Evolutionary conservation across 202 grass and related monocot species (phyloP).

Genomic region (Zizania palustris): DNA sequence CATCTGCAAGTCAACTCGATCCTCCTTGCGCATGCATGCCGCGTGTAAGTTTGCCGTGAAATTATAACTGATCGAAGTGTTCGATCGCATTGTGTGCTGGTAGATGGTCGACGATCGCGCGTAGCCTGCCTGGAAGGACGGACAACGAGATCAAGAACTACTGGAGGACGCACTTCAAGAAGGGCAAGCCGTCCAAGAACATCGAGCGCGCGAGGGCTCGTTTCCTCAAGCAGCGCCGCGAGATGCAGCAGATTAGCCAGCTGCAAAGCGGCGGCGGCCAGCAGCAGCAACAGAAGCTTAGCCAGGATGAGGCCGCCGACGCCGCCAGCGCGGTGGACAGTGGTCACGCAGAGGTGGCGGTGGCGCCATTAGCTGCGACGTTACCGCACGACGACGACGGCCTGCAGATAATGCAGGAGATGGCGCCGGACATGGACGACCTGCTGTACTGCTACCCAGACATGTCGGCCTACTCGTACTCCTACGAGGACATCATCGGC

Average conservation of each 20-base stretch:
- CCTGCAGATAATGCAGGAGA: slow-evolving; percentile 9
- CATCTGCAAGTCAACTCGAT: not conserved
- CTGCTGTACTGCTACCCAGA: slow-evolving; percentile 52
- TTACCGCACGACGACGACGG: slow-evolving; percentile 6
- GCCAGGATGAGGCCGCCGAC: slow-evolving; percentile 15
- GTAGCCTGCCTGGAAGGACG: slow-evolving; percentile 82
- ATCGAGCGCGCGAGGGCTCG: slow-evolving; percentile 67
- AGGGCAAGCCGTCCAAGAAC: slow-evolving; percentile 75
- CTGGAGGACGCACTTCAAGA: slow-evolving; percentile 97
- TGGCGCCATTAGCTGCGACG: not conserved
- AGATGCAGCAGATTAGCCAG: slow-evolving; percentile 48
- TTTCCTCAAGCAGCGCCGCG: slow-evolving; percentile 67
- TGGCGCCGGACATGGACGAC: slow-evolving; percentile 52
- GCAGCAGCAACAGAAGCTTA: not conserved
- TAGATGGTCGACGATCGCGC: slow-evolving; percentile 95
- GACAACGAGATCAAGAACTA: slow-evolving; percentile 99
- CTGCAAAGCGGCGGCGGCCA: not conserved
- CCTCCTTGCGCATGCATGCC: no score
- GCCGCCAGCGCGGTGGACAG: not conserved
- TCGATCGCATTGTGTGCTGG: not conserved
- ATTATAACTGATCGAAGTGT: not conserved
- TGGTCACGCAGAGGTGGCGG: not conserved
- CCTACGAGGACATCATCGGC: slow-evolving; percentile 14
- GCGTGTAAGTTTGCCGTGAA: not conserved
- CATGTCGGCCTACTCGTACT: slow-evolving; percentile 42